Evolutionary conservation across 768 basidiomycete genomes (phyloP), one percentile per base, ranked within the genome.

Genomic region (Dendrothele bispora): DNA sequence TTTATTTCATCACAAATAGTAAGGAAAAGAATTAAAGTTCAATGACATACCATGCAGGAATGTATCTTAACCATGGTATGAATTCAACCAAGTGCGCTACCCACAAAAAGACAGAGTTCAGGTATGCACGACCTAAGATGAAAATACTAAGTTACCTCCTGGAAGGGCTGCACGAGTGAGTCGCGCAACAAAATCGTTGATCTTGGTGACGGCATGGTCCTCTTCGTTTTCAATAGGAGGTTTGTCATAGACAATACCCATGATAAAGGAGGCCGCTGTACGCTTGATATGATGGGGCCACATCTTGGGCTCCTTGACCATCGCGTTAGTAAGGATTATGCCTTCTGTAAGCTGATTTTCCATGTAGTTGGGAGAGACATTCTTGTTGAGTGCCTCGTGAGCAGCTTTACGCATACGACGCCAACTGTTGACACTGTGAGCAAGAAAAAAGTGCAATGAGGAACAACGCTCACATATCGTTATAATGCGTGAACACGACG

Each of bases 251-350:
- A 47, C 25, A 11, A 50, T 21, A 22, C 12, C 17, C 25, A 42
- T 35, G 24, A 46, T 38, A 12, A 22, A 17, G 20, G 45, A 46
- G n/a, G 49, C 45, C 18, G 49, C 22, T 7, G 21, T 34, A 12
- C 58, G 47, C 25, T 50, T 39, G 25, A 68, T 28, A 46, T 65
- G 63, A 4, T 55, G 50, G 12, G 61, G 57, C 66, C 66, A 68
- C 27, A 46, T 42, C 2, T 43, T 37, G 1, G 64, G 58, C 8
- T 62, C 48, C 10, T 34, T 36, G 1, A 66, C 25, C 25, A 65
- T 40, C 5, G 42, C 54, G 10, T 56, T 40, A 10, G 52, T 53
- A 37, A 64, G 58, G 25, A 61, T 39, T 25, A 55, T 46, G 35
- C 63, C 54, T 48, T 65, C 63, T 17, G 39, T 50, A 24, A 47